Evolutionary conservation across 2,329 filamentous ascomycete species (phyloP).

Genomic region (Paradendryphiella salina): DNA sequence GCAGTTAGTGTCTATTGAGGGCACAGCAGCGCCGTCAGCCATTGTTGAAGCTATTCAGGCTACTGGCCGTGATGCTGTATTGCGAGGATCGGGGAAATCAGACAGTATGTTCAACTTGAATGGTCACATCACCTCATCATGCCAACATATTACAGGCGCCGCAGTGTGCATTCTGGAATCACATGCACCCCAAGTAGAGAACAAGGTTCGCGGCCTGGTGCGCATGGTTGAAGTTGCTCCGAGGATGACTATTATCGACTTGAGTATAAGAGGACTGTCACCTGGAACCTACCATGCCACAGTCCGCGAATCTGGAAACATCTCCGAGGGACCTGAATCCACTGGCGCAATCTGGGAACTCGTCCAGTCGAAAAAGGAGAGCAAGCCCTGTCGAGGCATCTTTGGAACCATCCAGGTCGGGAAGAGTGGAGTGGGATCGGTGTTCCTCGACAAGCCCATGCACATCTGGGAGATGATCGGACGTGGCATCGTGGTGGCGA

Average conservation of each 20-base stretch:
- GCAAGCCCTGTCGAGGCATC: constrained; percentile 59
- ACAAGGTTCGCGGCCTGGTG: constrained; percentile 80
- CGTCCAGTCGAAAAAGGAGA: constrained; percentile 50
- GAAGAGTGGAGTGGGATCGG: constrained; percentile 72
- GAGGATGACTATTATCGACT: constrained; percentile 78
- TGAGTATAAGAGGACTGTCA: constrained; percentile 80
- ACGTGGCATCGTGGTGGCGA: constrained; percentile 83
- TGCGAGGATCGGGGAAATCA: constrained; percentile 82
- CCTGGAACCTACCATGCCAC: constrained; percentile 83
- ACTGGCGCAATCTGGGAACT: constrained; percentile 81
- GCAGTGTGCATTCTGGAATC: constrained; percentile 97
- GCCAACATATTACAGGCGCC: constrained; percentile 57
- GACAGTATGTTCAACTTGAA: constrained; percentile 65
- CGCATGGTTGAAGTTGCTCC: constrained; percentile 90
- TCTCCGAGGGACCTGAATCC: constrained; percentile 79
- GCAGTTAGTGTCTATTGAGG: constrained; percentile 82
- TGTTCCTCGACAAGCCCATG: constrained; percentile 79
- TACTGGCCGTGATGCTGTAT: constrained; percentile 90
- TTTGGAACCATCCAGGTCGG: constrained; percentile 78
- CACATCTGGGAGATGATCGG: constrained; percentile 97
- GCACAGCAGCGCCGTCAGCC: constrained; percentile 85
- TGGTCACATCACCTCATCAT: background rate
- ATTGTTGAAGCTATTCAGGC: constrained; percentile 87
- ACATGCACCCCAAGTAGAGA: constrained; percentile 61
- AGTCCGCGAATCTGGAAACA: constrained; percentile 83